phyloP scores from a whole-genome alignment of 768 basidiomycete species.

The Lactarius deliciosus region DNA sequence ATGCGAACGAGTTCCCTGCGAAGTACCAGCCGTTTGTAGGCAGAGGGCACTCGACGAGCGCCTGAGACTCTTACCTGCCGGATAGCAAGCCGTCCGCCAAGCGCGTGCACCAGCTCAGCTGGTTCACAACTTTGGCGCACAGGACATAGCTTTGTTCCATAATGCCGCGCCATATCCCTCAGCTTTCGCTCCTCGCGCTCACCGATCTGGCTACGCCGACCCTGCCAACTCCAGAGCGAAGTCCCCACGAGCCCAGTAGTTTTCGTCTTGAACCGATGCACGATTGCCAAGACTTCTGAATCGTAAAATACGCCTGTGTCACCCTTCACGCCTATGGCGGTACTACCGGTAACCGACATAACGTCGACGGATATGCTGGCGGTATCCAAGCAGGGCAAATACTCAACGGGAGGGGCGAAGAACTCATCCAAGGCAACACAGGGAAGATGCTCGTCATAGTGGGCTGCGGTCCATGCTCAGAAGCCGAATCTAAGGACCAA shows the following conservation, averaged over 20 bases:
- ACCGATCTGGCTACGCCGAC: slow-evolving; percentile 50
- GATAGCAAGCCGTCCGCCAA: slow-evolving; percentile 71
- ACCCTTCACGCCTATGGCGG: slow-evolving; percentile 46
- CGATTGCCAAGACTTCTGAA: slow-evolving; percentile 62
- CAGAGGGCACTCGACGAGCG: slow-evolving; percentile 1
- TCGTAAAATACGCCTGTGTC: slow-evolving; percentile 68
- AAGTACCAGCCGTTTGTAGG: slow-evolving; percentile 7
- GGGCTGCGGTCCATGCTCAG: slow-evolving; percentile 18
- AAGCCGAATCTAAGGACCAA: slow-evolving; percentile 6
- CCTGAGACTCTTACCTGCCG: slow-evolving; percentile 59
- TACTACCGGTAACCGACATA: slow-evolving; percentile 54
- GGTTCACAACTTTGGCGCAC: slow-evolving; percentile 67
- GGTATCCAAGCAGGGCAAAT: slow-evolving; percentile 38
- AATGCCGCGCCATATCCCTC: slow-evolving; percentile 68
- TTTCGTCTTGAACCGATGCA: slow-evolving; percentile 67
- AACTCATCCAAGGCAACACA: slow-evolving; percentile 49
- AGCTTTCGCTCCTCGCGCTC: slow-evolving; percentile 67
- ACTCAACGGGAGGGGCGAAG: slow-evolving; percentile 35
- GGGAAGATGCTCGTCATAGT: slow-evolving; percentile 48
- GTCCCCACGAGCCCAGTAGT: slow-evolving; percentile 66
- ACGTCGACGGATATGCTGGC: slow-evolving; percentile 75
- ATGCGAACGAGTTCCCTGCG: slow-evolving; percentile 64
- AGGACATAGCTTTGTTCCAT: slow-evolving; percentile 51
- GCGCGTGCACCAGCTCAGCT: slow-evolving; percentile 53
- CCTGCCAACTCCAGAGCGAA: slow-evolving; percentile 76